Base-by-base conservation (phyloP, 2,329 filamentous ascomycete genomes). In the Phyllosticta citriasiana region DNA sequence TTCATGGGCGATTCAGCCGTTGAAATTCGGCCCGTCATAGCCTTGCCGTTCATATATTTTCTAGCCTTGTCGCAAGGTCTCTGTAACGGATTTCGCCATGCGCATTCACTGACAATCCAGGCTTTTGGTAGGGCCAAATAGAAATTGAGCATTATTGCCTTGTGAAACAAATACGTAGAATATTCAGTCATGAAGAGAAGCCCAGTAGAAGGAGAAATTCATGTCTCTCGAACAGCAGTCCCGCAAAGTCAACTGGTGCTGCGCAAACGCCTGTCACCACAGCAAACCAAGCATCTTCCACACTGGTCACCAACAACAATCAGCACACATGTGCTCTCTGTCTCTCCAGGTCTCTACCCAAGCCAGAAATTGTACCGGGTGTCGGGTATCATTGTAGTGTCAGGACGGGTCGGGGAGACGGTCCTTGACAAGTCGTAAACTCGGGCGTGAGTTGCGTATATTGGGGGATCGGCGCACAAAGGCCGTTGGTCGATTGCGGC, bases 361-460 rank as follows among this genome's bases (percentile, higher is more conserved):
- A 60, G 58, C 40, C 26, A 47, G 52, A 56, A 50, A 47, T 47
- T 47, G 40, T n/a, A 47, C 40, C 40, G 40, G 40, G 40, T 47
- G 40, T 47, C 27, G 58, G 58, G 58, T 60, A 60, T 60, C 58
- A 56, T 47, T 16, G 40, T 47, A 47, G 40, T 47, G 3, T 47
- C 40, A 47, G 40, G 16, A n/a, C 40, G n/a, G 40, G 40, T 47
- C 40, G n/a, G n/a, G 40, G 40, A n/a, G 40, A 47, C 40, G 40
- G 40, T n/a, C 40, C 40, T 47, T 47, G 16, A 19, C 14, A n/a
- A 9, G 40, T 47, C 40, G 40, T 47, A 47, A 47, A n/a, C 40
- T 47, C 40, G 14, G 40, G 40, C 40, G 40, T 47, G 40, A 47
- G 14, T 47, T 47, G 40, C 40, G 40, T 47, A 16, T 47, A n/a